Evolutionary conservation across 345 rosid species (phyloP).

Genomic region (Corchorus olitorius): DNA sequence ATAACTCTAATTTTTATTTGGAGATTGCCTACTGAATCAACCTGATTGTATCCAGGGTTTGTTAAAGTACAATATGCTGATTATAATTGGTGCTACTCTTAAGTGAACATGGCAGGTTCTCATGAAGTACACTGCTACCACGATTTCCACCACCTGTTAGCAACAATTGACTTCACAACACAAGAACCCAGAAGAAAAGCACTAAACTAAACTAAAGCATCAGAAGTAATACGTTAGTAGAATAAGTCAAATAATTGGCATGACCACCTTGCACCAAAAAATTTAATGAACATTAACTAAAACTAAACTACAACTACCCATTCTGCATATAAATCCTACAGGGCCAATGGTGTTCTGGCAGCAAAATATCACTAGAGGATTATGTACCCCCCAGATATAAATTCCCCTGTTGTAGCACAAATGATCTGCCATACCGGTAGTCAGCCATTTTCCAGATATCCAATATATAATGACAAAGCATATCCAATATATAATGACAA

Average conservation of each 20-base stretch:
- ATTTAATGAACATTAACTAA: not conserved
- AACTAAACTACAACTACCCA: not conserved
- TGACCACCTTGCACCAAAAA: not conserved
- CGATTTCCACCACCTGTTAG: not conserved
- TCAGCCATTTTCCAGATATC: not conserved
- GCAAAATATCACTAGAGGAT: slow-evolving; percentile 3
- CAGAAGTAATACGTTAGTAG: not conserved
- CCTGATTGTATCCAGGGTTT: slow-evolving; percentile 7
- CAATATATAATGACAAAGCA: slow-evolving; percentile 17
- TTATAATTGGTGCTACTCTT: slow-evolving; percentile 4
- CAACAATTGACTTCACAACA: slow-evolving; percentile 1
- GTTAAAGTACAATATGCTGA: slow-evolving; percentile 7
- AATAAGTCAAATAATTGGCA: slow-evolving; percentile 7
- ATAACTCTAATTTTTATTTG: slow-evolving; percentile 3
- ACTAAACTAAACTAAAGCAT: slow-evolving; percentile 6
- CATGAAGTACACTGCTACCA: not conserved
- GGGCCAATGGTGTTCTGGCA: slow-evolving; percentile 13
- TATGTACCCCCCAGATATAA: slow-evolving; percentile 1
- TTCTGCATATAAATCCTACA: slow-evolving; percentile 14
- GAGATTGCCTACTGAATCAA: not conserved
- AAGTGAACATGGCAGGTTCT: not conserved
- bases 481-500: not conserved
- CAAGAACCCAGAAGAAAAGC: not conserved
- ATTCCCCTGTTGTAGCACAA: slow-evolving; percentile 9
- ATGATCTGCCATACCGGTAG: not conserved